phyloP scores from a whole-genome alignment of 2,329 filamentous ascomycete genomes.

The Fusarium nanum region DNA sequence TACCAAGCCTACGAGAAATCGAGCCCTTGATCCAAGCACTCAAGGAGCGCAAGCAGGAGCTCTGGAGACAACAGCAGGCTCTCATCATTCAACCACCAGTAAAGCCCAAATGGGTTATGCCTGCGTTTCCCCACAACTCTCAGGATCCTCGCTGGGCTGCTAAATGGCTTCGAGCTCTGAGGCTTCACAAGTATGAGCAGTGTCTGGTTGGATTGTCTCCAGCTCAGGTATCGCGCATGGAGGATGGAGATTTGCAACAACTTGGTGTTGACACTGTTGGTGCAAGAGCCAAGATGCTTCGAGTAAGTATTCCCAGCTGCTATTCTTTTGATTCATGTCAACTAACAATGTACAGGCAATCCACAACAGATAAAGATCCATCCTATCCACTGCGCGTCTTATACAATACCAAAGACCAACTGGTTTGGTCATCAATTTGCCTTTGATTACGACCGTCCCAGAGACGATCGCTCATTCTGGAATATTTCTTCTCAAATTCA shows the following conservation, averaged over 20 bases:
- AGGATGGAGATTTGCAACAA: conserved; percentile 39
- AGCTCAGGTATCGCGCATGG: conserved; percentile 32
- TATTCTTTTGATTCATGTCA: not conserved
- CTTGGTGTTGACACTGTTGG: conserved; percentile 45
- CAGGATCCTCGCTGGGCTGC: conserved; percentile 43
- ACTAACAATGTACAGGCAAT: conserved; percentile 38
- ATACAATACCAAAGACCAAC: conserved; percentile 10
- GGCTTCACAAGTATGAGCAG: conserved; percentile 44
- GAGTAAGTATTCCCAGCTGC: conserved; percentile 27
- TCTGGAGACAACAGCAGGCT: conserved; percentile 43
- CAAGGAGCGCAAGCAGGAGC: conserved; percentile 43
- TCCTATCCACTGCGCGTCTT: not conserved
- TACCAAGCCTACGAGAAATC: conserved; percentile 43
- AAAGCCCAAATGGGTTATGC: conserved; percentile 44
- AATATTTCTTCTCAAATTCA: conserved; percentile 1
- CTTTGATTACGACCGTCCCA: conserved; percentile 5
- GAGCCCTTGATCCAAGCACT: conserved; percentile 45
- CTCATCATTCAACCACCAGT: conserved; percentile 41
- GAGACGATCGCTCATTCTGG: not conserved
- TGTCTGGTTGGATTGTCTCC: conserved; percentile 42
- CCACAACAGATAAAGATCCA: conserved; percentile 25
- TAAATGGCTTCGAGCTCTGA: conserved; percentile 45
- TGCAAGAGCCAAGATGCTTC: conserved; percentile 43
- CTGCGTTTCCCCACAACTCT: conserved; percentile 38
- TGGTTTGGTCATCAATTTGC: conserved; percentile 12